Evolutionary conservation across 1,284 basidiomycete genomes (phyloP), one percentile per base, ranked within the genome.

Genomic region (Thecaphora frezii): DNA sequence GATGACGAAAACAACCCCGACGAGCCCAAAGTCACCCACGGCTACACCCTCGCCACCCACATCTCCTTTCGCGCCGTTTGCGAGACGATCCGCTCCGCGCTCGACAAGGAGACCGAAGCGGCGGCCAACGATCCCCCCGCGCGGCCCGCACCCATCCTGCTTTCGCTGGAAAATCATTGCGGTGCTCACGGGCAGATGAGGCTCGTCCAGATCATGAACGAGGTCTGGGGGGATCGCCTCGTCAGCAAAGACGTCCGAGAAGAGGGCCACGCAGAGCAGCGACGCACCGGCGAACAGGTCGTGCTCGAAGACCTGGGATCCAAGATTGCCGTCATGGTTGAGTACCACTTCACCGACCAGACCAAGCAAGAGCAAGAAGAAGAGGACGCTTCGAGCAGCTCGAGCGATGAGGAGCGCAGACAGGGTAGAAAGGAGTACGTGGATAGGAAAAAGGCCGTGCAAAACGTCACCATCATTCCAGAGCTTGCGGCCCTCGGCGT

Each of bases 91-190:
- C 56, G 66, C 51, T 54, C 64, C 37, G 56, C 64, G 5, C 54
- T 72, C 28, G 38, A 38, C 7, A 60, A 64, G 23, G 65, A 67
- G 36, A 48, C 56, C 24, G 56, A 39, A 1, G 54, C 55, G 28
- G 59, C 59, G 0, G 28, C 45, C 12, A 30, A 18, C 14, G 56
- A 61, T 26, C 42, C n/a, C 13, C 1, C 16, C 28, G 25, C 19
- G 16, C 47, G 47, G 12, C 56, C 64, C 2, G 57, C 62, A 1
- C 86, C 86, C 2, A 80, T 87, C n/a, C 73, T 87, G 48, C 82
- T 87, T 38, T 85, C 84, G 46, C 79, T 88, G 12, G 87, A 87
- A 68, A 87, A 86, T 61, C 86, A 88, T 66, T 85, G 87, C 41
- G 80, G 80, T 3, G 72, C 82, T 0, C 79, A 80, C 23, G 82